Evolutionary conservation across 345 rosid species (phyloP).

Genomic region (Camelina neglecta): DNA sequence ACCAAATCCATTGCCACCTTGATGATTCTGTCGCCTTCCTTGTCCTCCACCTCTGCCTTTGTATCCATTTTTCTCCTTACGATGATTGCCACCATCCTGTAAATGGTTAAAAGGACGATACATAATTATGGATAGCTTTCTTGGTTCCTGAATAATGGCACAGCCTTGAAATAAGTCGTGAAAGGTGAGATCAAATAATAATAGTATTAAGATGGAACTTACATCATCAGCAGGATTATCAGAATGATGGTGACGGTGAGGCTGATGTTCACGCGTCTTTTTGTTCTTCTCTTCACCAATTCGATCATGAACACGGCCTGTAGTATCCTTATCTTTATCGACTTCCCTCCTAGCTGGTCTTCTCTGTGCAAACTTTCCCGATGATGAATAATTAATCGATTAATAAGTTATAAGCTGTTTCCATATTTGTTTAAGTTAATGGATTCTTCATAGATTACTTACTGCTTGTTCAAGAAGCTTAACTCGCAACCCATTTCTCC

Average conservation of each 20-base stretch:
- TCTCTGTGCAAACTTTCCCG: constrained; percentile 69
- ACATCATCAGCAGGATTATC: constrained; percentile 71
- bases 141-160: background rate
- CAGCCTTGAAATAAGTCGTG: background rate
- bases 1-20: constrained; percentile 58
- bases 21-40: constrained; percentile 58
- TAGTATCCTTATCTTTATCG: constrained; percentile 57
- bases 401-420: constrained; percentile 9
- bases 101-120: constrained; percentile 15
- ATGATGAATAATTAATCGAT: constrained; percentile 11
- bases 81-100: constrained; percentile 55
- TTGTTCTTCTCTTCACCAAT: constrained; percentile 58
- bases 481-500: constrained; percentile 94
- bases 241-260: constrained; percentile 48
- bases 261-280: constrained; percentile 51
- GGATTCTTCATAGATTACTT: constrained; percentile 29
- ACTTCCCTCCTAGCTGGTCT: constrained; percentile 63
- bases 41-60: constrained; percentile 56
- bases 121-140: background rate
- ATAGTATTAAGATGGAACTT: constrained; percentile 2
- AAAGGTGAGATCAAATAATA: background rate
- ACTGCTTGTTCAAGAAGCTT: constrained; percentile 76
- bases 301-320: constrained; percentile 51
- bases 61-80: constrained; percentile 57
- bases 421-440: background rate